phyloP scores from a whole-genome alignment of 352 stramenopile species.

The Globisporangium canariense region DNA sequence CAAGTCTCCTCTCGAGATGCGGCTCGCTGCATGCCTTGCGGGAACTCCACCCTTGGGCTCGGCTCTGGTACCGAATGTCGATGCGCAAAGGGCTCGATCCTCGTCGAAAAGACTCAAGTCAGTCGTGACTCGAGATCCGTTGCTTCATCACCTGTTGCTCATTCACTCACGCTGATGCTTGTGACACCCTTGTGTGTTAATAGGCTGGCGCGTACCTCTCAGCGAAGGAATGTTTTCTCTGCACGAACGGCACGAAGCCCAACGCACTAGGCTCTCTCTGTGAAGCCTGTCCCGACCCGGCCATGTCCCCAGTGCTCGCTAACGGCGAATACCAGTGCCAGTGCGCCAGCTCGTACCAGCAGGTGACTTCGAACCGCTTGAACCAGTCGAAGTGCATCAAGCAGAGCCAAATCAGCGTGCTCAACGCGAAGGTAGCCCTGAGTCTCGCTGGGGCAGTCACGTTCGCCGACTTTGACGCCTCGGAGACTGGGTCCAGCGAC shows the following conservation, averaged over 20 bases:
- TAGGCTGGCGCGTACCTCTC: constrained; percentile 49
- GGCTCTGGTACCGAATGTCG: constrained; percentile 39
- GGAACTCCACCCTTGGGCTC: constrained; percentile 54
- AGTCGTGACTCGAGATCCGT: not conserved
- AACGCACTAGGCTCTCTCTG: constrained; percentile 49
- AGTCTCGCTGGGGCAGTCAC: constrained; percentile 27
- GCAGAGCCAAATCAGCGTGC: constrained; percentile 37
- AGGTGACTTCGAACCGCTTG: constrained; percentile 41
- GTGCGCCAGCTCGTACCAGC: constrained; percentile 57
- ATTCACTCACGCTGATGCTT: not conserved
- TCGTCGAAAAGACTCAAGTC: constrained; percentile 52
- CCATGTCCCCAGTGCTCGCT: constrained; percentile 59
- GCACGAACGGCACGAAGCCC: constrained; percentile 34
- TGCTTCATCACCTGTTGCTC: not conserved
- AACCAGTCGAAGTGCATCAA: constrained; percentile 38
- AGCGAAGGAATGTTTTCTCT: constrained; percentile 62
- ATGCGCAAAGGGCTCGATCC: constrained; percentile 40
- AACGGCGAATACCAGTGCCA: constrained; percentile 34
- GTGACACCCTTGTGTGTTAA: not conserved
- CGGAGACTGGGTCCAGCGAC: constrained; percentile 29
- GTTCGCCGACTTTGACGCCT: constrained; percentile 40
- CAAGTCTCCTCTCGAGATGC: constrained; percentile 43
- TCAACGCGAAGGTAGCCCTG: constrained; percentile 52
- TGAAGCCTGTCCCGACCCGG: constrained; percentile 60
- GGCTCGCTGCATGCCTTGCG: constrained; percentile 51